phyloP scores from a whole-genome alignment of 2,329 filamentous ascomycete genomes.

The Alternaria sp. region DNA sequence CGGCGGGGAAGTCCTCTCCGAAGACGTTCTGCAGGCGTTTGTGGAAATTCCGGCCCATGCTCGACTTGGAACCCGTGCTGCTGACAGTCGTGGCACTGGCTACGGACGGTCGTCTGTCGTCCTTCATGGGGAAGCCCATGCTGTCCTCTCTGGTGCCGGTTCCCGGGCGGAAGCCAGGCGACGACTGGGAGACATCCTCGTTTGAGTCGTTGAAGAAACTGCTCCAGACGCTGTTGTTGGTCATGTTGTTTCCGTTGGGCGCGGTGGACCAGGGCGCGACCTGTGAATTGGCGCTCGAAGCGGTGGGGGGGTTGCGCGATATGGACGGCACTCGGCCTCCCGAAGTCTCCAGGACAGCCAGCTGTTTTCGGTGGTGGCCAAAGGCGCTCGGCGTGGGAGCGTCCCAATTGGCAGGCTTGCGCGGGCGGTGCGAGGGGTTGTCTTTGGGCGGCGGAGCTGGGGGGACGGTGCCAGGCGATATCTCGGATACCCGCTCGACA shows the following conservation, averaged over 20 bases:
- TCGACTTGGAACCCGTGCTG: slow-evolving; percentile 80
- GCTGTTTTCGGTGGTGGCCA: slow-evolving; percentile 73
- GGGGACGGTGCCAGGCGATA: slow-evolving; percentile 47
- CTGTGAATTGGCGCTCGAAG: slow-evolving; percentile 58
- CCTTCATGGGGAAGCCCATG: slow-evolving; percentile 55
- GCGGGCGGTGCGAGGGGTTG: slow-evolving; percentile 34
- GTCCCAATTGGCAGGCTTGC: slow-evolving; percentile 59
- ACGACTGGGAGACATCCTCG: slow-evolving; percentile 67
- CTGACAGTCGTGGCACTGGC: slow-evolving; percentile 87
- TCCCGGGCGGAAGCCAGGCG: slow-evolving; percentile 70
- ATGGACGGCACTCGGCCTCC: slow-evolving; percentile 65
- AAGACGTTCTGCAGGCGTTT: slow-evolving; percentile 92
- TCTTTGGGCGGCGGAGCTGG: slow-evolving; percentile 47
- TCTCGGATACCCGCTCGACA: slow-evolving; percentile 54
- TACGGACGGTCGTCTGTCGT: slow-evolving; percentile 83
- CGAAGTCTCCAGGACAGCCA: slow-evolving; percentile 69
- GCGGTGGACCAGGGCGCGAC: slow-evolving; percentile 59
- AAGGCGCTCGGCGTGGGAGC: slow-evolving; percentile 65
- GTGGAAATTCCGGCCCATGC: slow-evolving; percentile 68
- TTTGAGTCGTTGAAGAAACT: slow-evolving; percentile 79
- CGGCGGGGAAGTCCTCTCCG: slow-evolving; percentile 82
- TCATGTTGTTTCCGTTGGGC: slow-evolving; percentile 49
- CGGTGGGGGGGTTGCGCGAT: slow-evolving; percentile 62
- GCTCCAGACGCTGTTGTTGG: slow-evolving; percentile 52
- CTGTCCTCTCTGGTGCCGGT: slow-evolving; percentile 58